Evolutionary conservation across 352 stramenopile genomes (phyloP).

Genomic region (Globisporangium rhizosaccharum): DNA sequence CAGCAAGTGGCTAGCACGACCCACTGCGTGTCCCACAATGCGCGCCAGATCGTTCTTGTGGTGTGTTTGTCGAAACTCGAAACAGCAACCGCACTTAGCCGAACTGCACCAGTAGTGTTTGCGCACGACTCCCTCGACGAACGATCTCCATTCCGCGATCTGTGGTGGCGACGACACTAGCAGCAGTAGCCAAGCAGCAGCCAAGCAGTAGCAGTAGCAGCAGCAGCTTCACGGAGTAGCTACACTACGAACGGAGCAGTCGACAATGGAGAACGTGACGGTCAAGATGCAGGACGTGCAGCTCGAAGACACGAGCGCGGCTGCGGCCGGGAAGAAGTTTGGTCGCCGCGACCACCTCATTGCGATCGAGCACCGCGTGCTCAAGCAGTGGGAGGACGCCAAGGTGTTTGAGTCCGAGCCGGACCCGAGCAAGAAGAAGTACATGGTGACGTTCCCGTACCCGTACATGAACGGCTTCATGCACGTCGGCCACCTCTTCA

Average conservation of each 20-base stretch:
- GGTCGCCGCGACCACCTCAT: slow-evolving; percentile 87
- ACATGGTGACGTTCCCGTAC: slow-evolving; percentile 99
- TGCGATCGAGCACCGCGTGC: slow-evolving; percentile 89
- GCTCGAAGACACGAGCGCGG: slow-evolving; percentile 41
- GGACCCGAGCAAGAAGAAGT: slow-evolving; percentile 88
- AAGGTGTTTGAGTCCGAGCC: slow-evolving; percentile 90
- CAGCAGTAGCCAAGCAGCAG: slow-evolving; percentile 1
- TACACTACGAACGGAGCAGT: not conserved
- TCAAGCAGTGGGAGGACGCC: slow-evolving; percentile 83
- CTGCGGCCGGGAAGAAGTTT: slow-evolving; percentile 63
- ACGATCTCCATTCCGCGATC: not conserved
- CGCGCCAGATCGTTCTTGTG: not conserved
- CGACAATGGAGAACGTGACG: slow-evolving; percentile 59
- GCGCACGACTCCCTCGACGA: not conserved
- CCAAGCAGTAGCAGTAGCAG: not conserved
- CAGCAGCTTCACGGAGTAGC: not conserved
- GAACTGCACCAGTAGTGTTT: not conserved
- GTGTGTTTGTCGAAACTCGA: not conserved
- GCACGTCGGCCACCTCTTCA: slow-evolving; percentile 98
- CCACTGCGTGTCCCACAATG: too few species aligned
- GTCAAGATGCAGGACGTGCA: slow-evolving; percentile 80
- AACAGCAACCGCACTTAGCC: not conserved
- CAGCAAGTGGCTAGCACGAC: too few species aligned
- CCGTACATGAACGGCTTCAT: slow-evolving; percentile 99
- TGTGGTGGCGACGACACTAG: not conserved